Evolutionary conservation across 441 rosid species (phyloP).

Genomic region (Theobroma grandiflorum): DNA sequence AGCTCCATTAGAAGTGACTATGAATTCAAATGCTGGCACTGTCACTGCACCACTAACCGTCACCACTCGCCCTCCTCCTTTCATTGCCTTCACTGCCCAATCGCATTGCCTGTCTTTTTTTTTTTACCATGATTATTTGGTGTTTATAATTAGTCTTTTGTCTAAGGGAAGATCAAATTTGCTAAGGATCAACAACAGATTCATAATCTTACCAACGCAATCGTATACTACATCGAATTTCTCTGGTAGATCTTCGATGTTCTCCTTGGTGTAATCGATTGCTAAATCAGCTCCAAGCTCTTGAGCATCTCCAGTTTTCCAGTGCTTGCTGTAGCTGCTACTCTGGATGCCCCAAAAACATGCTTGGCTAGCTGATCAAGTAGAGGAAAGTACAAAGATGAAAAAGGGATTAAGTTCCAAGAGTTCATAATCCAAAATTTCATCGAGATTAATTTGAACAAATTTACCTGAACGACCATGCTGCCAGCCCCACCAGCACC

Average conservation of each 20-base stretch:
- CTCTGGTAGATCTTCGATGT: constrained; percentile 77
- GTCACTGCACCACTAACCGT: constrained; percentile 77
- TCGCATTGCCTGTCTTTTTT: constrained; percentile 72
- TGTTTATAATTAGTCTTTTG: background rate
- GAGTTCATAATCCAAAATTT: background rate
- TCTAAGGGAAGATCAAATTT: background rate
- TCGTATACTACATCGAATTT: constrained; percentile 77
- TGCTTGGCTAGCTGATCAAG: constrained; percentile 73
- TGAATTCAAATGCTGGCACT: constrained; percentile 78
- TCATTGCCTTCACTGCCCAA: constrained; percentile 74
- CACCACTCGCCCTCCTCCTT: constrained; percentile 82
- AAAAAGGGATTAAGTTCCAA: background rate
- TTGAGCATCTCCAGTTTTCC: constrained; percentile 67
- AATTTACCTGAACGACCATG: constrained; percentile 78
- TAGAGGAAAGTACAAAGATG: background rate
- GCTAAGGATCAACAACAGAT: background rate
- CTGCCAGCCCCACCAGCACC: constrained; percentile 96
- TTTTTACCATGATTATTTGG: background rate
- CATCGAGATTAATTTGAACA: background rate
- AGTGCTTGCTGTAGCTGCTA: constrained; percentile 88
- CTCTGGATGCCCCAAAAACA: constrained; percentile 78
- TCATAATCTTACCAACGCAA: constrained; percentile 67
- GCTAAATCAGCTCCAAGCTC: constrained; percentile 88
- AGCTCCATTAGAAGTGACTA: constrained; percentile 77
- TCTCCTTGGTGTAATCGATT: constrained; percentile 84